phyloP scores from a whole-genome alignment of 2,329 filamentous ascomycete genomes.

The Boeremia exigua region DNA sequence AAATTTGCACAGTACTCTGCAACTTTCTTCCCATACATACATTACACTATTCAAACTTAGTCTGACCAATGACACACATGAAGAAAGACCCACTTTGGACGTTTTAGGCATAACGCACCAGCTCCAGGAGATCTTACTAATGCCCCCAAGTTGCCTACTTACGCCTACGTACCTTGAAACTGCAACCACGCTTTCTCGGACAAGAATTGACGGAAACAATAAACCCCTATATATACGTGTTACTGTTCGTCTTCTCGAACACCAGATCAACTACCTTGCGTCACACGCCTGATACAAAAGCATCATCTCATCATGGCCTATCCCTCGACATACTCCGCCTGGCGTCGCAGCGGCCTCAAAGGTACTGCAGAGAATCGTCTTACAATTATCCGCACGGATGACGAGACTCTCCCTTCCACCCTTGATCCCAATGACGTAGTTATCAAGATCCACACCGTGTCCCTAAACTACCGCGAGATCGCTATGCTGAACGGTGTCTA shows the following conservation, averaged over 20 bases:
- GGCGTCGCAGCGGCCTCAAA: conserved; percentile 9
- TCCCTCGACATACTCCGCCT: conserved; percentile 8
- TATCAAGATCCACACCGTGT: conserved; percentile 34
- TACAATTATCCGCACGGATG: neutral
- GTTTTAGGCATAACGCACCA: no score
- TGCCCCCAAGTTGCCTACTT: no score
- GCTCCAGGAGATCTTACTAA: no score
- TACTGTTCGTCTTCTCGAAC: neutral
- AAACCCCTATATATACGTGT: no score
- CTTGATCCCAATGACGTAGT: conserved; percentile 27
- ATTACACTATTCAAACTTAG: no score
- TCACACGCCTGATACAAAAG: neutral
- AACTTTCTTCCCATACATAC: no score
- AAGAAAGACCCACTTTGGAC: no score
- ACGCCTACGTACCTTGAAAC: no score
- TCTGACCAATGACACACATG: no score
- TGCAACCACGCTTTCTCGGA: no score
- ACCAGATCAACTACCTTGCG: neutral
- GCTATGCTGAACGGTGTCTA: conserved; percentile 33
- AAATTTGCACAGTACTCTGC: no score
- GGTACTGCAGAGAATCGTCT: conserved; percentile 1
- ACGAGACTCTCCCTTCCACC: conserved; percentile 21
- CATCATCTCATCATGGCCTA: neutral
- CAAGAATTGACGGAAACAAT: no score
- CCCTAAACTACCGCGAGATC: conserved; percentile 38